A percentile compares a stretch with the other conserved stretches of the same genome.
Evolutionary conservation across 805 yeast species (phyloP).

Genomic region (Saccharomyces mikatae): DNA sequence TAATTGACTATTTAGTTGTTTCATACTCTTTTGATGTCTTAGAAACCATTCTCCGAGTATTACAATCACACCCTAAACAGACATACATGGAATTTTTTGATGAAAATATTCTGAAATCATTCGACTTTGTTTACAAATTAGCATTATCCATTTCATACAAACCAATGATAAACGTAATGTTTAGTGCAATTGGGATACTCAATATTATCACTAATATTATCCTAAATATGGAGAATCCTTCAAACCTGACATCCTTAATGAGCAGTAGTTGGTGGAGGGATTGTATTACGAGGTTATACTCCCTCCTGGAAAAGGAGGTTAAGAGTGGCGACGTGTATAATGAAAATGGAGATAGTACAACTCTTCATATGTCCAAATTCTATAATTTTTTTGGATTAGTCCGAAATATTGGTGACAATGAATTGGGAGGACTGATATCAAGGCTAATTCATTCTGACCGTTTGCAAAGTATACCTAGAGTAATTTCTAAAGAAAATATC

Average conservation of each 20-base stretch:
- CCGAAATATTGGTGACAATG: constrained; percentile 25
- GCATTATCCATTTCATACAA: constrained; percentile 40
- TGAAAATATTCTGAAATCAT: constrained; percentile 8
- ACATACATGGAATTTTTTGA: constrained; percentile 17
- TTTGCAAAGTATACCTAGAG: constrained; percentile 20
- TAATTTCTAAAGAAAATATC: constrained; percentile 23
- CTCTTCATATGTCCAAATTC: constrained; percentile 8
- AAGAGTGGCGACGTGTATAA: constrained; percentile 8
- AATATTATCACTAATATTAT: constrained; percentile 33
- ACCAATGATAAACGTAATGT: constrained; percentile 46
- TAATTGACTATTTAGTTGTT: constrained; percentile 44
- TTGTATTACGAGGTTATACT: constrained; percentile 17
- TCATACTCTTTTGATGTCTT: constrained; percentile 48
- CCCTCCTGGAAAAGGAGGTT: constrained; percentile 16
- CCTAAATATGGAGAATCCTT: not conserved
- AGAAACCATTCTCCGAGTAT: constrained; percentile 36
- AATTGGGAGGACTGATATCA: constrained; percentile 16
- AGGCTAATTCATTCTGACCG: constrained; percentile 14
- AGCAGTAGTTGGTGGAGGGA: constrained; percentile 23
- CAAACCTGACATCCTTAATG: not conserved
- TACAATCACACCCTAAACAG: constrained; percentile 13
- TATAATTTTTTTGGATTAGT: constrained; percentile 20
- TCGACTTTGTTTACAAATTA: constrained; percentile 31
- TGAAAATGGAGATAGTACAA: constrained; percentile 1
- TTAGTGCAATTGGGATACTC: constrained; percentile 46